Evolutionary conservation across 202 grass and related monocot genomes (phyloP).

Genomic region (Carex sylvatica): DNA sequence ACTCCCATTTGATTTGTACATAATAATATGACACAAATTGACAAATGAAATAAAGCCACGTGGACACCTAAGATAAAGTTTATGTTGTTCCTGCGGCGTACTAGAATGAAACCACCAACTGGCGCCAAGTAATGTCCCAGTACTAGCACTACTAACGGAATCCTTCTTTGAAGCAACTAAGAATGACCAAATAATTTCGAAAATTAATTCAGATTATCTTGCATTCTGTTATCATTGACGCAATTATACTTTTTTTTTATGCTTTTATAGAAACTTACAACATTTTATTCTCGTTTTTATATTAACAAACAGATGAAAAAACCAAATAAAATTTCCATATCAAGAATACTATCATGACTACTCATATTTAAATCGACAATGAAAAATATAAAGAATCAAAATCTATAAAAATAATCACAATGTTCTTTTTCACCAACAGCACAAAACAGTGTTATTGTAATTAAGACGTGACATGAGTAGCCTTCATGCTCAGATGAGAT

Average conservation of each 20-base stretch:
- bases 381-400: background rate
- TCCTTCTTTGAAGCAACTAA: too few species aligned
- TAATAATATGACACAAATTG: background rate
- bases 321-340: too few species aligned
- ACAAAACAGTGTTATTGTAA: too few species aligned
- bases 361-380: background rate
- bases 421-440: too few species aligned
- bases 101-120: background rate
- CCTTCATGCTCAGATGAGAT: too few species aligned
- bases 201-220: background rate
- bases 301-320: too few species aligned
- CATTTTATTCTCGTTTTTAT: too few species aligned
- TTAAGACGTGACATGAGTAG: too few species aligned
- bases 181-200: background rate
- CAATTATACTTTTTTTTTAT: background rate
- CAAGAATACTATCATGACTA: background rate
- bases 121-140: too few species aligned
- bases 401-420: background rate
- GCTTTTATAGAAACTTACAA: too few species aligned
- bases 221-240: background rate
- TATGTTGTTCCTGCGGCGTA: background rate
- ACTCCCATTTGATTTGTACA: background rate
- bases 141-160: too few species aligned
- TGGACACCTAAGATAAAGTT: background rate
- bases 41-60: background rate